Evolutionary conservation across 441 rosid genomes (phyloP).

Genomic region (Pelargonium cotyledonis): DNA sequence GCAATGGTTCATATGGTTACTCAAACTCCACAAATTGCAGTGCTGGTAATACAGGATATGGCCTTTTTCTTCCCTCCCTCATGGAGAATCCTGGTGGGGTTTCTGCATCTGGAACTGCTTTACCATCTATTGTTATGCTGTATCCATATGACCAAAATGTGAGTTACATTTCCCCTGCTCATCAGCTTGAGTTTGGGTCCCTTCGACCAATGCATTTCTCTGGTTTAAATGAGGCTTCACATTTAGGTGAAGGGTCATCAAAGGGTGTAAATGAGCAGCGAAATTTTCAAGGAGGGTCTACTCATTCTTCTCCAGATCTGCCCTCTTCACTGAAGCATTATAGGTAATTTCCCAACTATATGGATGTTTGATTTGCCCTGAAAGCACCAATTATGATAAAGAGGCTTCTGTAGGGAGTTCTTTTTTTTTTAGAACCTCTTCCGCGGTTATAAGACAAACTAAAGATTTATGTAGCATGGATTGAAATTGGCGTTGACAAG

Average conservation of each 20-base stretch:
- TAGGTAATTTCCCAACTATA: constrained; percentile 38
- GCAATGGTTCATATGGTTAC: constrained; percentile 5
- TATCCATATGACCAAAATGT: constrained; percentile 63
- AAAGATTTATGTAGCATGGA: not conserved
- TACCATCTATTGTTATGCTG: constrained; percentile 65
- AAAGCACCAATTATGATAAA: no score
- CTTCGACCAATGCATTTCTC: constrained; percentile 44
- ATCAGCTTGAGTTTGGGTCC: constrained; percentile 75
- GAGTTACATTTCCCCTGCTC: constrained; percentile 45
- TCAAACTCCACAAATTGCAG: constrained; percentile 1
- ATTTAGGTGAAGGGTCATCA: constrained; percentile 40
- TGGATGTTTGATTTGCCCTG: not conserved
- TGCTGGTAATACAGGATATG: not conserved
- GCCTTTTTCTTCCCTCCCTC: no score
- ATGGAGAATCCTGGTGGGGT: constrained; percentile 43
- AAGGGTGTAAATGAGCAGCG: constrained; percentile 45
- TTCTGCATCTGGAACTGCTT: constrained; percentile 53
- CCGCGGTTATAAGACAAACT: no score
- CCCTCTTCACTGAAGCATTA: constrained; percentile 63
- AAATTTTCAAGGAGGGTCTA: constrained; percentile 43
- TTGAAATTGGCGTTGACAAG: not conserved
- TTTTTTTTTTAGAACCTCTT: no score
- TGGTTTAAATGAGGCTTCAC: constrained; percentile 36
- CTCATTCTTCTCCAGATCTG: constrained; percentile 69
- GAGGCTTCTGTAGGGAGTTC: no score